Evolutionary conservation across 2,329 filamentous ascomycete species (phyloP).

Genomic region (Ascomycota sp.): DNA sequence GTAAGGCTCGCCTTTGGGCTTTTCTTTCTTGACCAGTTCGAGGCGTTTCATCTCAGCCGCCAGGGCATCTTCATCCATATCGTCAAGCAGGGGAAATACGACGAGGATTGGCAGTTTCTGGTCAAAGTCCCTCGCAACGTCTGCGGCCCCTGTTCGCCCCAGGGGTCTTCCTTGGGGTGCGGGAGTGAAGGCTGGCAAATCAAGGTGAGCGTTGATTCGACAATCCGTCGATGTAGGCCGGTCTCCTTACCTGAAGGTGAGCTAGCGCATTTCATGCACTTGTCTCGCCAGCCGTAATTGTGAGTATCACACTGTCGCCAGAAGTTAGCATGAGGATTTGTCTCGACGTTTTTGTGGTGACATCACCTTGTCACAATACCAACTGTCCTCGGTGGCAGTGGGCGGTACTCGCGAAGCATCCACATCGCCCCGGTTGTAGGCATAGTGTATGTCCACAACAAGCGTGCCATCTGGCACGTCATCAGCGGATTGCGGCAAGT

Average conservation of each 20-base stretch:
- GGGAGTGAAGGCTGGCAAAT: too few relatives aligned
- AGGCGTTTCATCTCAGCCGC: constrained; percentile 55
- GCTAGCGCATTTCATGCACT: constrained; percentile 18
- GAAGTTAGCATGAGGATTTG: neutral
- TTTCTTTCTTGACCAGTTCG: constrained; percentile 38
- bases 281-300: constrained; percentile 17
- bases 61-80: constrained; percentile 52
- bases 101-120: constrained; percentile 57
- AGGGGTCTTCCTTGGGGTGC: constrained; percentile 11
- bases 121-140: constrained; percentile 28
- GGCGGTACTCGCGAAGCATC: constrained; percentile 8
- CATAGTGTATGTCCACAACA: constrained; percentile 19
- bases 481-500: constrained; percentile 16
- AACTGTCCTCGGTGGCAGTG: constrained; percentile 8
- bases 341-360: neutral
- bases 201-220: too few relatives aligned
- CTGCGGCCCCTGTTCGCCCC: constrained; percentile 25
- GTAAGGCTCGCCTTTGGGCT: constrained; percentile 20
- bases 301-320: constrained; percentile 16
- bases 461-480: constrained; percentile 17
- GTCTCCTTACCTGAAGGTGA: constrained; percentile 8
- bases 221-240: too few relatives aligned
- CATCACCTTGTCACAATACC: constrained; percentile 13
- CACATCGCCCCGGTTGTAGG: constrained; percentile 15
- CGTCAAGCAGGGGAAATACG: constrained; percentile 47